Base-by-base conservation (phyloP, 73 alveolate genomes). In the Paramecium primaurelia region DNA sequence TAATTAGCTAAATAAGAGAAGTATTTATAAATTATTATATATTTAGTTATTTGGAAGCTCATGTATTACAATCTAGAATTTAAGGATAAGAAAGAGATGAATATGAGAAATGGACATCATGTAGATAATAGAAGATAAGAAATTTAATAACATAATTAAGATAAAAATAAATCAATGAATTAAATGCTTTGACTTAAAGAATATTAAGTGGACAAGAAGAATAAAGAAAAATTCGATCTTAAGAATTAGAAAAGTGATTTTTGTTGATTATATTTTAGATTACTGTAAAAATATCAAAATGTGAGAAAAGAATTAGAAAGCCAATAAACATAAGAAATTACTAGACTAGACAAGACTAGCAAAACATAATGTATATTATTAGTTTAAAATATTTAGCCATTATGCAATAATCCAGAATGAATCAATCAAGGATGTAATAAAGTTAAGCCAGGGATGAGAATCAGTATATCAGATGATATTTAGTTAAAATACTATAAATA, bases 271-370 rank as follows among this genome's bases (percentile, higher is more conserved):
- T 1, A 80, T 44, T n/a, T 51, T 71, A 89, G 94, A 38, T 89
- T 89, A 89, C 40, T 89, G 26, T 89, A 89, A 71, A 89, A 89
- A 71, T 89, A 89, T 73, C 49, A 89, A 40, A 89, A 89, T 89
- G 94, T 89, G 38, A 89, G 75, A 71, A 89, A 89, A 89, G 94
- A 89, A 49, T 37, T 89, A 14, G 94, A 89, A 47, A 89, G 92
- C 28, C 22, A 77, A 89, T 73, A 89, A 71, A 64, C 75, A 8
- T 73, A 89, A 58, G 94, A 89, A 83, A 58, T 71, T 8, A 71
- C 94, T 28, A 89, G 94, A 71, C 34, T 89, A 83, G 94, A 89
- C 26, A 89, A 68, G 77, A 58, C 92, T 0, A 45, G 14, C 11
- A 89, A 89, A 73, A 89, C 47, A 22, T 49, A 40, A 80, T 80